Evolutionary conservation across 2,329 filamentous ascomycete genomes (phyloP), one percentile per base, ranked within the genome.

Genomic region (Epichloe bromicola): DNA sequence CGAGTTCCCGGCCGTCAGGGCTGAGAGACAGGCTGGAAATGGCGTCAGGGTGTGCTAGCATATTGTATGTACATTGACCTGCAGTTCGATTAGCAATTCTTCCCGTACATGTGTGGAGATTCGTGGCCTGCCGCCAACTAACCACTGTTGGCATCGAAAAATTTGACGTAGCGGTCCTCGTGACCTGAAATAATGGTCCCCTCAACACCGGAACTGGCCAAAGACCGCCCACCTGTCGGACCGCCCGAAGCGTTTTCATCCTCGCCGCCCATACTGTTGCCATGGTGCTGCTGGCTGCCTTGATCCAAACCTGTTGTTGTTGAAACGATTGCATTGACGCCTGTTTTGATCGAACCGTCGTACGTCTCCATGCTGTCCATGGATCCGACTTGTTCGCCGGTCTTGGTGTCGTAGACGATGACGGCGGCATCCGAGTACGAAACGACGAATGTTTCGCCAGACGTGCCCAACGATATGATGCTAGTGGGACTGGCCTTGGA

Each of bases 1-100:
- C 91, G 11, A 96, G 83, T 72, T 98, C 93, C 53, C 85, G 83
- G 44, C 91, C 90, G 63, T 97, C 91, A 14, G 91, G 93, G 58
- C 88, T 95, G 19, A 98, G 79, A 0, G 88, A 94, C 5, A 98
- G 77, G 26, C 87, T 85, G 1, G 93, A 94, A 58, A 98, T 96
- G 51, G 93, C 85, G 3, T 90, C 86, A 1, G 93, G 89, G 61
- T 98, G 93, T 5, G 93, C 93, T 53, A 97, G 81, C 93, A 98
- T 98, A 62, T 86, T 94, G 70, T 98, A 98, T 56, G 93, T 97
- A 71, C 90, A 96, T 88, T 98, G 93, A 52, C 93, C 93, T 97
- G 57, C n/a, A 10, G 23, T 10, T 10, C 30, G 30, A 2, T 37
- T 43, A n/a, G 45, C 36, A 7, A 36, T 8, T 36, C 11, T 33